Conservation (phyloP, 768 basidiomycete species). For the Bullera alba region DNA sequence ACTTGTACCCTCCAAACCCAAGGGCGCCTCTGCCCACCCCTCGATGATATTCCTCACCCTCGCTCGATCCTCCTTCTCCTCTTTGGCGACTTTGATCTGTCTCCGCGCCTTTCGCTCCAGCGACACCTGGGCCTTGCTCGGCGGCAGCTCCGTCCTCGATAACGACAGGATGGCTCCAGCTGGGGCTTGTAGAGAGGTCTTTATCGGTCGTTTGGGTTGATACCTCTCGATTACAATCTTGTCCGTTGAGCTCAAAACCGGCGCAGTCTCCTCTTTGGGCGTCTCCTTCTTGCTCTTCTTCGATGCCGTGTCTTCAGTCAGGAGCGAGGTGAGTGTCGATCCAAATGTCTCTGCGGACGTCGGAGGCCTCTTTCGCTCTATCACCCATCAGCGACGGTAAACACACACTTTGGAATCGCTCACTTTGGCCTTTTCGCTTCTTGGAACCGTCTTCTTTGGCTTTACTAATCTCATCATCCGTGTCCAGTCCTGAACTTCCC, state of each 20-base stretch:
- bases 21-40: constrained; percentile 40
- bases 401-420: not conserved
- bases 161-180: constrained; percentile 41
- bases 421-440: not conserved
- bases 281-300: constrained; percentile 5
- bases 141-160: constrained; percentile 34
- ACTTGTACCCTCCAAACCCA: constrained; percentile 9
- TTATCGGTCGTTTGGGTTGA: constrained; percentile 7
- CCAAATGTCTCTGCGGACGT: constrained; percentile 45
- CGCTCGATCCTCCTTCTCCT: constrained; percentile 45
- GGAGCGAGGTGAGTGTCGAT: constrained; percentile 41
- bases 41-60: constrained; percentile 43
- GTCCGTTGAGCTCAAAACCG: not conserved
- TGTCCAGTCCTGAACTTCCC: constrained; percentile 19
- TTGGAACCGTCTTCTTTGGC: not conserved
- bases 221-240: not conserved
- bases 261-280: not conserved
- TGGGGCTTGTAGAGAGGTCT: constrained; percentile 4
- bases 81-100: constrained; percentile 33
- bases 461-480: constrained; percentile 30
- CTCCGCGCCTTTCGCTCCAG: constrained; percentile 40
- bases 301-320: constrained; percentile 17
- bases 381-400: not conserved
- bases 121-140: constrained; percentile 19
- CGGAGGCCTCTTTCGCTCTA: constrained; percentile 42